Evolutionary conservation across 2,329 filamentous ascomycete genomes (phyloP).

Genomic region (Clarireedia monteithiana): DNA sequence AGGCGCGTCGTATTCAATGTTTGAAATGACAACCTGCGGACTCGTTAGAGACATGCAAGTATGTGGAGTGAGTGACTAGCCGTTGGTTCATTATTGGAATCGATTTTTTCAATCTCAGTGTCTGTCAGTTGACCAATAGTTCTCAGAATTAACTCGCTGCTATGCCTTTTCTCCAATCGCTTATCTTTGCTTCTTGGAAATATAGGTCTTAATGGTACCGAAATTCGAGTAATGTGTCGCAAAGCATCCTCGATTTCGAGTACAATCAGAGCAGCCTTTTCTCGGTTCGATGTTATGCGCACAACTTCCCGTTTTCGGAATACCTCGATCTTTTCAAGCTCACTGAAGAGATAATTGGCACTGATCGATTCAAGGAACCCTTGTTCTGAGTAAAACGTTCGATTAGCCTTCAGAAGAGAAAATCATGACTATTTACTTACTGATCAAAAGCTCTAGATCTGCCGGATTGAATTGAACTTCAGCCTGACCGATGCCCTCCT

Average conservation of each 20-base stretch:
- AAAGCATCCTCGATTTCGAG: slow-evolving; percentile 18
- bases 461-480: slow-evolving; percentile 21
- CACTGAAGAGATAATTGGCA: slow-evolving; percentile 13
- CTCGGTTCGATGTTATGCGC: slow-evolving; percentile 22
- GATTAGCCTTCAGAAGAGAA: neutral
- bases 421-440: slow-evolving; percentile 15
- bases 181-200: slow-evolving; percentile 5
- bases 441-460: slow-evolving; percentile 24
- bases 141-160: slow-evolving; percentile 13
- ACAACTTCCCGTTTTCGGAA: slow-evolving; percentile 21
- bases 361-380: slow-evolving; percentile 20
- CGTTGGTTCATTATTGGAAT: neutral
- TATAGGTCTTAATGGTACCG: slow-evolving; percentile 16
- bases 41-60: slow-evolving; percentile 1
- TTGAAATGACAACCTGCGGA: slow-evolving; percentile 12
- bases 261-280: slow-evolving; percentile 19
- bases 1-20: slow-evolving; percentile 9
- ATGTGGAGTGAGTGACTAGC: slow-evolving; percentile 8
- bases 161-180: slow-evolving; percentile 9
- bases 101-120: slow-evolving; percentile 16
- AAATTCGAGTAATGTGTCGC: slow-evolving; percentile 13
- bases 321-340: slow-evolving; percentile 24
- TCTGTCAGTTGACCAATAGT: slow-evolving; percentile 23
- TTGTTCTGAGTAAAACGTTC: slow-evolving; percentile 12
- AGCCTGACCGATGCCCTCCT: slow-evolving; percentile 25